A percentile compares a stretch with the other conserved stretches of the same genome.
Evolutionary conservation across 2,329 filamentous ascomycete genomes (phyloP).

Genomic region (Didymella segeticola): DNA sequence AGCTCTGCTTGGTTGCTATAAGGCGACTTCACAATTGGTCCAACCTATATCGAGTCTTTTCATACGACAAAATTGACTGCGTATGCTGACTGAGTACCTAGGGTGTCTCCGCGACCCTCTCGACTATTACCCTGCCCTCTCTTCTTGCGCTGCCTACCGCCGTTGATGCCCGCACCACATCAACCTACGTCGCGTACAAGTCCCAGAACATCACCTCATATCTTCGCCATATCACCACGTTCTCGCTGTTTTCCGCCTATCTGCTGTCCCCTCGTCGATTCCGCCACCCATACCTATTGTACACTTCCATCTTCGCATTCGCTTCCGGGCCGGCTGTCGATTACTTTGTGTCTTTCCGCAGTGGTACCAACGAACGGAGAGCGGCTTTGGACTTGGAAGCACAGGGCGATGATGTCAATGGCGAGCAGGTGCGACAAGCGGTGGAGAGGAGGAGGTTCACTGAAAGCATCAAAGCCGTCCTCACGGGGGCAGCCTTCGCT

Average conservation of each 20-base stretch:
- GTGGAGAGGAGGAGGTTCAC: slow-evolving; percentile 52
- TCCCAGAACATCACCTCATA: slow-evolving; percentile 63
- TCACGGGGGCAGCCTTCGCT: slow-evolving; percentile 54
- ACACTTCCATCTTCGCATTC: slow-evolving; percentile 74
- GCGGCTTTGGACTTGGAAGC: slow-evolving; percentile 38
- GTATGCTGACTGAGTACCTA: slow-evolving; percentile 48
- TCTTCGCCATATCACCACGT: slow-evolving; percentile 70
- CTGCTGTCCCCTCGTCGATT: slow-evolving; percentile 74
- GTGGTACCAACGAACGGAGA: slow-evolving; percentile 34
- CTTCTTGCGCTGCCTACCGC: slow-evolving; percentile 83
- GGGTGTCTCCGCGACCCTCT: slow-evolving; percentile 89
- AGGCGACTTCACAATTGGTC: too few species aligned
- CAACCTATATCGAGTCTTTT: too few species aligned
- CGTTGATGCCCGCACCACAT: slow-evolving; percentile 67
- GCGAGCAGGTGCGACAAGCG: slow-evolving; percentile 56
- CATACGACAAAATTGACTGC: too few species aligned
- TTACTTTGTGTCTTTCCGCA: slow-evolving; percentile 37
- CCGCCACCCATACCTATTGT: slow-evolving; percentile 89
- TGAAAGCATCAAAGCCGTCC: slow-evolving; percentile 52
- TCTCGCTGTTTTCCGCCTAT: slow-evolving; percentile 79
- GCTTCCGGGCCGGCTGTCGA: slow-evolving; percentile 51
- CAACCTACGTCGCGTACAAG: slow-evolving; percentile 66
- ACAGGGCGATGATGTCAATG: slow-evolving; percentile 55
- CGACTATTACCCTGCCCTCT: slow-evolving; percentile 77
- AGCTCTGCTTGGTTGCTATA: not conserved